Conservation (phyloP, 1,284 basidiomycete genomes). For the Trichosporon sp. region DNA sequence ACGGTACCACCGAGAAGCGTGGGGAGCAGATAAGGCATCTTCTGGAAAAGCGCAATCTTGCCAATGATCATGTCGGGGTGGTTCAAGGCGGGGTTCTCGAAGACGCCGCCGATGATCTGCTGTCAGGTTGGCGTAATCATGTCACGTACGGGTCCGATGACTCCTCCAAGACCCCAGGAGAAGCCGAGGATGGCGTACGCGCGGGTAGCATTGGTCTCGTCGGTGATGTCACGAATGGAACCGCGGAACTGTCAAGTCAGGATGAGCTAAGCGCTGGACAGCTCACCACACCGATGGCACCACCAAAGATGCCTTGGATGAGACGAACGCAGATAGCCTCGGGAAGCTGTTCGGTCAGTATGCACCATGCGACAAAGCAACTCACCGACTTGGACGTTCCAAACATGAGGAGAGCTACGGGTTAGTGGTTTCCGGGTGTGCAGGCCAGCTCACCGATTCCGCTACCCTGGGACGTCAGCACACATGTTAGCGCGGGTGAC, state of each 20-base stretch:
- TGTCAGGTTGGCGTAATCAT: neutral
- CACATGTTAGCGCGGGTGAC: slow-evolving; percentile 50
- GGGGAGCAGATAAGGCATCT: slow-evolving; percentile 88
- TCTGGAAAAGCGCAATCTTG: slow-evolving; percentile 61
- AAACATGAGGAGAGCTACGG: slow-evolving; percentile 62
- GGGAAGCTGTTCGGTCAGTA: slow-evolving; percentile 52
- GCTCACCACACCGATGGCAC: slow-evolving; percentile 85
- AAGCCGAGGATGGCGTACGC: slow-evolving; percentile 93
- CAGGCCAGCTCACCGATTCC: slow-evolving; percentile 28
- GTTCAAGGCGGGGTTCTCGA: slow-evolving; percentile 78
- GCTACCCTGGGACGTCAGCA: slow-evolving; percentile 34
- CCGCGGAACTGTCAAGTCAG: slow-evolving; percentile 56
- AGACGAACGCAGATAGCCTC: slow-evolving; percentile 86
- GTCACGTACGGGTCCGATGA: slow-evolving; percentile 42
- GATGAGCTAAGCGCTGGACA: neutral
- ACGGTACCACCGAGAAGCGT: slow-evolving; percentile 74
- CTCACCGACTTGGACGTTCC: slow-evolving; percentile 68
- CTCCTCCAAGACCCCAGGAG: slow-evolving; percentile 91
- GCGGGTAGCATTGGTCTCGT: slow-evolving; percentile 76
- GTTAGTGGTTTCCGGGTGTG: neutral
- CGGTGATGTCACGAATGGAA: slow-evolving; percentile 77
- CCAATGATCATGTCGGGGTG: slow-evolving; percentile 68
- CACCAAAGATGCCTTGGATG: slow-evolving; percentile 90
- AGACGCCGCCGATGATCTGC: slow-evolving; percentile 72
- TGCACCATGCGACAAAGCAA: neutral